These are phyloP conservation scores for Hypericum perforatum DNA, from an alignment of 345 rosid genomes.

Conservation along the genomic window DNA sequence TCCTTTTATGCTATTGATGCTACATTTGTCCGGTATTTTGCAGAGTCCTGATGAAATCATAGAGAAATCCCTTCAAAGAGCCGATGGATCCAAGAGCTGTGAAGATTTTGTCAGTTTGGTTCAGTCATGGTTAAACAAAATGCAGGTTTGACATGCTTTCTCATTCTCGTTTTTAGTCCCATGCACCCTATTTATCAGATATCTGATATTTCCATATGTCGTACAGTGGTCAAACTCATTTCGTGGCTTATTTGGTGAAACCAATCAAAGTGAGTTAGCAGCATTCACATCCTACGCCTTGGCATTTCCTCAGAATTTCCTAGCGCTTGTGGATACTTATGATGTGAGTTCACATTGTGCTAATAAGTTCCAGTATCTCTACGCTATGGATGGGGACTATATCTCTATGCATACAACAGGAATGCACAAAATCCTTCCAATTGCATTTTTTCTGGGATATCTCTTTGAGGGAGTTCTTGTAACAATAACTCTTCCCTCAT, in stretches of 20 bases:
- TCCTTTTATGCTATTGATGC: too few relatives aligned
- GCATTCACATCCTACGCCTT: constrained; percentile 86
- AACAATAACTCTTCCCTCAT: too few relatives aligned
- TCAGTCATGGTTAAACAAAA: constrained; percentile 65
- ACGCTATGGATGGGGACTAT: too few relatives aligned
- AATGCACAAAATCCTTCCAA: too few relatives aligned
- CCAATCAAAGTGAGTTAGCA: constrained; percentile 90
- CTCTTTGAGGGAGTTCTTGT: too few relatives aligned
- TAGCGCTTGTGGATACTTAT: constrained; percentile 89
- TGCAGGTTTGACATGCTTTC: constrained; percentile 38
- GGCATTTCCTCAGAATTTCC: constrained; percentile 77
- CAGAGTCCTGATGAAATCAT: constrained; percentile 85
- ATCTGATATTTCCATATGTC: constrained; percentile 17
- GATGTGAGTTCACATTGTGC: constrained; percentile 51
- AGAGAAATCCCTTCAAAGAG: constrained; percentile 47
- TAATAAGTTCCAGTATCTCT: too few relatives aligned
- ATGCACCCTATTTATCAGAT: neutral
- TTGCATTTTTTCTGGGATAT: too few relatives aligned
- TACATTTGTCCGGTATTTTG: constrained; percentile 18
- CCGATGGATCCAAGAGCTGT: constrained; percentile 58
- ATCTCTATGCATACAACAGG: too few relatives aligned
- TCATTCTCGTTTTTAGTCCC: too few relatives aligned
- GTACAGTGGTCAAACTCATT: constrained; percentile 54
- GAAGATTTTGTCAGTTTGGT: constrained; percentile 80
- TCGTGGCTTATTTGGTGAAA: constrained; percentile 54